Evolutionary conservation across 2,329 filamentous ascomycete species (phyloP).

Genomic region (Fusarium pininemorale): DNA sequence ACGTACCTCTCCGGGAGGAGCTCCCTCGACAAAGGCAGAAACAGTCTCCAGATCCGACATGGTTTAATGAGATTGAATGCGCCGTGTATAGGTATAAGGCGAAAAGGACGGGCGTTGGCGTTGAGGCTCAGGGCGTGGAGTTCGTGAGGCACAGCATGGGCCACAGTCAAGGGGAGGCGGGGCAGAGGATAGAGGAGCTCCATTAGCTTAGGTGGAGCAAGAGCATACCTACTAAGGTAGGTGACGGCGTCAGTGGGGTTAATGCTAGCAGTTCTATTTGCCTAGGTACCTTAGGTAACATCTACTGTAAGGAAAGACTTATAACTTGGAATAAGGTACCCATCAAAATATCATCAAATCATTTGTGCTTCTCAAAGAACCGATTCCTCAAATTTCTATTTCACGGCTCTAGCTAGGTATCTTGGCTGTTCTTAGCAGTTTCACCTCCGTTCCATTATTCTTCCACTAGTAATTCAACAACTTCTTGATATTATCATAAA

Average conservation of each 20-base stretch:
- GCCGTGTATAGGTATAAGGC: conserved; percentile 1
- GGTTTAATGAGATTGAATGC: conserved; percentile 10
- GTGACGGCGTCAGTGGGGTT: conserved; percentile 20
- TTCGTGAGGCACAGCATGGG: conserved; percentile 27
- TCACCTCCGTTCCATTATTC: not conserved
- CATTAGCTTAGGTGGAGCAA: conserved; percentile 33
- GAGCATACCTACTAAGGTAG: not conserved
- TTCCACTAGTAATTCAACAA: conserved; percentile 67
- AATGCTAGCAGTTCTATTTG: not conserved
- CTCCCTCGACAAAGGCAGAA: conserved; percentile 90
- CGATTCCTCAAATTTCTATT: not conserved
- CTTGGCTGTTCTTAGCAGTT: not conserved
- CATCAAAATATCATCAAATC: not conserved
- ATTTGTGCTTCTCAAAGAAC: not conserved
- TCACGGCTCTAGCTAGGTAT: not conserved
- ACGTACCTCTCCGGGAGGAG: conserved; percentile 93
- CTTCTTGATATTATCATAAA: conserved; percentile 76
- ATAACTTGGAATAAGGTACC: not conserved
- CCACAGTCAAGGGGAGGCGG: conserved; percentile 35
- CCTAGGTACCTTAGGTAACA: not conserved
- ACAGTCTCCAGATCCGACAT: conserved; percentile 59
- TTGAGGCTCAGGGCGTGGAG: conserved; percentile 33
- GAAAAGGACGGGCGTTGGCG: conserved; percentile 19
- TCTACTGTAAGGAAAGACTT: not conserved
- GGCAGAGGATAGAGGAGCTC: conserved; percentile 33